A percentile compares a stretch with the other conserved stretches of the same genome.
Conservation (phyloP, 306 rosid genomes). For the Prosopis cineraria region DNA sequence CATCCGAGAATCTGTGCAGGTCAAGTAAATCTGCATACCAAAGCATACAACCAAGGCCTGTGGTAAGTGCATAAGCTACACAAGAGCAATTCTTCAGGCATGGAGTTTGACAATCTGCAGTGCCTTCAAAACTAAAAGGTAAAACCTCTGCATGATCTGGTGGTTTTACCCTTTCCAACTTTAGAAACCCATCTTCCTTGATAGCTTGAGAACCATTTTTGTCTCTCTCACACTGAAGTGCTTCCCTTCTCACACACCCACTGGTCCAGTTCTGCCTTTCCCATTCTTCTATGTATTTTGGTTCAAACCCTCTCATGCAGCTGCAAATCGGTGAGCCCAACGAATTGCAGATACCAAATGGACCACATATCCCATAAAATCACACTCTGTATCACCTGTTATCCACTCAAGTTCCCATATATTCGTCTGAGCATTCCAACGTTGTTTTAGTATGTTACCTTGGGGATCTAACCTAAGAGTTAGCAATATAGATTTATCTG, state of each 20-base stretch:
- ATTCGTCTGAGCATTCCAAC: neutral
- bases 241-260: neutral
- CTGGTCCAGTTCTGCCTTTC: neutral
- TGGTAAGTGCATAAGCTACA: neutral
- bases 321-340: neutral
- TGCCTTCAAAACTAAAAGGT: neutral
- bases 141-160: neutral
- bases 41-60: neutral
- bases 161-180: constrained; percentile 27
- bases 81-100: constrained; percentile 25
- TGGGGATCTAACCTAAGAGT: neutral
- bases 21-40: neutral
- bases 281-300: constrained; percentile 25
- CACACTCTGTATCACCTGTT: neutral
- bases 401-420: neutral
- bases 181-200: constrained; percentile 27
- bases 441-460: neutral
- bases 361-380: neutral
- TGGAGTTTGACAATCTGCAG: neutral
- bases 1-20: neutral
- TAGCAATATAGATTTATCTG: neutral
- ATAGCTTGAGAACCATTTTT: neutral
- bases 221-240: constrained; percentile 34
- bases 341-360: neutral
- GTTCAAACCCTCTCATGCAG: neutral